phyloP scores from a whole-genome alignment of 2,329 filamentous ascomycete genomes.

The Pseudocercospora cruenta region DNA sequence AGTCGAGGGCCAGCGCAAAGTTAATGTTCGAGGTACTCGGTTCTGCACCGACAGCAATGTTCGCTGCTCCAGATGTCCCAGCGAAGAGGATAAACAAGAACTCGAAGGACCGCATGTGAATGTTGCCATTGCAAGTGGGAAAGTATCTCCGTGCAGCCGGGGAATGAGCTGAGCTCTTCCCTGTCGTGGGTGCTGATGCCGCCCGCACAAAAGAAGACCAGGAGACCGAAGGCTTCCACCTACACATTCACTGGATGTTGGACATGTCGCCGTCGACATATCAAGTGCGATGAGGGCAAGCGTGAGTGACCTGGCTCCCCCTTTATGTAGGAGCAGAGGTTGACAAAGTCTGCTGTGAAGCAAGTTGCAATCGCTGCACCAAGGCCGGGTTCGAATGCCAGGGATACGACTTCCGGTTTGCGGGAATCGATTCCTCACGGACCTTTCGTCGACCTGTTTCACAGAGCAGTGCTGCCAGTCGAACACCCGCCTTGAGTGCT shows the following conservation, averaged over 20 bases:
- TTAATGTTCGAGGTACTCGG: no score
- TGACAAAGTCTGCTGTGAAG: background rate
- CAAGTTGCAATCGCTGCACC: slow-evolving; percentile 9
- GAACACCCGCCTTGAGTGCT: background rate
- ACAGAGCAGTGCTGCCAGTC: background rate
- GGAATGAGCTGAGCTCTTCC: no score
- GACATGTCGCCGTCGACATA: slow-evolving; percentile 15
- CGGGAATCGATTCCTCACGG: slow-evolving; percentile 5
- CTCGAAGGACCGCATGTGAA: no score
- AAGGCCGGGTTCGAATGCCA: slow-evolving; percentile 14
- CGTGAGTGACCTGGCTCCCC: background rate
- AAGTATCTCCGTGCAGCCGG: no score
- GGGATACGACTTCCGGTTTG: slow-evolving; percentile 16
- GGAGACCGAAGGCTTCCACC: background rate
- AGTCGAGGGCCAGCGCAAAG: no score
- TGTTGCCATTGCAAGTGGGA: no score
- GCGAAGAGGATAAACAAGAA: no score
- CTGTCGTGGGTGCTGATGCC: background rate
- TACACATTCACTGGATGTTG: slow-evolving; percentile 17
- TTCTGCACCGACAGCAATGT: no score
- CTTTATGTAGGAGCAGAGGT: background rate
- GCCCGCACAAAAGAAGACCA: background rate
- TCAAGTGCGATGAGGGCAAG: slow-evolving; percentile 13
- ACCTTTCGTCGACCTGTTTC: slow-evolving; percentile 13
- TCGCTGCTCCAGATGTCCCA: no score